A percentile compares a stretch with the other conserved stretches of the same genome.
phyloP scores from a whole-genome alignment of 225 moss, liverwort and hornwort species.

The Asterella californica region DNA sequence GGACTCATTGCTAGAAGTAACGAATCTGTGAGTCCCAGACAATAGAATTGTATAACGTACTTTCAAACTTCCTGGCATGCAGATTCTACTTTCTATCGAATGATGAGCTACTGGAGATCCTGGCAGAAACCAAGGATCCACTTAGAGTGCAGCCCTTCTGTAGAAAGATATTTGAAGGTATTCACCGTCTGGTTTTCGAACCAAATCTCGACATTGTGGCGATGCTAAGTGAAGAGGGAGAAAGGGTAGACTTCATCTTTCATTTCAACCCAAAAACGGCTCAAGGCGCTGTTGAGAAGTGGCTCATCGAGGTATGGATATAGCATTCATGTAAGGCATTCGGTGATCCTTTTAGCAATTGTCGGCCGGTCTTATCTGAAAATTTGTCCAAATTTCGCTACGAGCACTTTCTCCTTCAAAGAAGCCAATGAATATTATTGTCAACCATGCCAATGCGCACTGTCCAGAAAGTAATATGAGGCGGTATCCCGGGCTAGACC shows the following conservation, averaged over 20 bases:
- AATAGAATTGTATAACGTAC: neutral
- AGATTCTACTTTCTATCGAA: constrained; percentile 72
- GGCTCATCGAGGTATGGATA: constrained; percentile 55
- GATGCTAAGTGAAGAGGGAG: constrained; percentile 72
- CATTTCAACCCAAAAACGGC: constrained; percentile 66
- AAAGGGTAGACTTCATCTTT: constrained; percentile 61
- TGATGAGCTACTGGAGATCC: constrained; percentile 70
- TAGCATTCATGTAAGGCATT: neutral
- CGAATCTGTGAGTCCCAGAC: neutral
- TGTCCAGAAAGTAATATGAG: no score
- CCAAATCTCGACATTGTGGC: constrained; percentile 60
- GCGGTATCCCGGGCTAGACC: no score
- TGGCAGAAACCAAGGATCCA: constrained; percentile 70
- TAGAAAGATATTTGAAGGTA: constrained; percentile 72
- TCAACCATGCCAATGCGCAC: no score
- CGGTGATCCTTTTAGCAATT: neutral
- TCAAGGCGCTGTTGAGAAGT: constrained; percentile 66
- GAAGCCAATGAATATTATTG: no score
- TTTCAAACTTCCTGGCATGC: neutral
- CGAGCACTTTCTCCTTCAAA: no score
- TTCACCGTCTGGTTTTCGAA: constrained; percentile 60
- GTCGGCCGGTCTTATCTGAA: neutral
- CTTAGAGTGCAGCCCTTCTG: constrained; percentile 69
- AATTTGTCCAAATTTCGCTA: neutral
- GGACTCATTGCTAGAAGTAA: neutral